Conservation (phyloP, 768 basidiomycete genomes). For the Botryobasidium botryosum region DNA sequence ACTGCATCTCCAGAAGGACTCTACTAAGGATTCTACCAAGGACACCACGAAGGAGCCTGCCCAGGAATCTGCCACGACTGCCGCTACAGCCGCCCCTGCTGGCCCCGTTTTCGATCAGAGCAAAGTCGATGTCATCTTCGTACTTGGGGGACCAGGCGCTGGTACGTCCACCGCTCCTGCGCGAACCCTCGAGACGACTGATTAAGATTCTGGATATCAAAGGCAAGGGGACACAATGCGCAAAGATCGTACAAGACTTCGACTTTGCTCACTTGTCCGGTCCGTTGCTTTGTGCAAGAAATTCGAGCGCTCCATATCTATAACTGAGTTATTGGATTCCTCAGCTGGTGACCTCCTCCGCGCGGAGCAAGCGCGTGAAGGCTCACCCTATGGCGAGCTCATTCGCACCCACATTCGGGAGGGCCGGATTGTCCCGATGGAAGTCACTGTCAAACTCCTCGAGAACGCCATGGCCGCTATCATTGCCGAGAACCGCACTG, state of each 20-base stretch:
- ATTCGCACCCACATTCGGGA: constrained; percentile 81
- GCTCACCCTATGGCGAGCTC: constrained; percentile 65
- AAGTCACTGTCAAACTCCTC: constrained; percentile 89
- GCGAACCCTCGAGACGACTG: not conserved
- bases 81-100: not conserved
- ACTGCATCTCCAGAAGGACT: constrained; percentile 6
- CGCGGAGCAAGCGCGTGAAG: constrained; percentile 77
- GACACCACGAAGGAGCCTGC: not conserved
- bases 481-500: constrained; percentile 26
- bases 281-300: constrained; percentile 24
- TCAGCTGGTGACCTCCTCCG: constrained; percentile 94
- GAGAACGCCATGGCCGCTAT: constrained; percentile 75
- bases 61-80: not conserved
- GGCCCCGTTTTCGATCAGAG: constrained; percentile 42
- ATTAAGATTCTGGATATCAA: not conserved
- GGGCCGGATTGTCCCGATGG: constrained; percentile 89
- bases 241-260: constrained; percentile 64
- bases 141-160: constrained; percentile 93
- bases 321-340: constrained; percentile 4
- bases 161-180: constrained; percentile 27
- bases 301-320: too few species aligned
- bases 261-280: constrained; percentile 89
- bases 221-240: constrained; percentile 97
- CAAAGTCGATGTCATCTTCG: constrained; percentile 81
- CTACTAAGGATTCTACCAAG: not conserved